Conservation (phyloP, 2,329 filamentous ascomycete species). For the Aspergillus carbonarius region DNA sequence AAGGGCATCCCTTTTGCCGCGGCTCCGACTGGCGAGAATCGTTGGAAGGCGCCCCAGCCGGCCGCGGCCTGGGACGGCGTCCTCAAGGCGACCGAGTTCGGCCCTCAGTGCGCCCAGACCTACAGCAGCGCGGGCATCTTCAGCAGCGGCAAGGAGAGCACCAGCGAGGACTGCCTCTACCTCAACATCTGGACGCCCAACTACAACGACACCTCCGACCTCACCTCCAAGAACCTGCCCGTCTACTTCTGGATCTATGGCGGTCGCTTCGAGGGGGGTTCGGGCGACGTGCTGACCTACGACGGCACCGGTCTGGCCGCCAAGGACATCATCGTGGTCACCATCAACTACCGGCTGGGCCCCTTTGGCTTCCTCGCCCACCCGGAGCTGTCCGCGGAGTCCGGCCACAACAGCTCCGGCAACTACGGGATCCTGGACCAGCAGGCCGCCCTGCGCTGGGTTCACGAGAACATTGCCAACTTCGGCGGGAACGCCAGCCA, state of each 20-base stretch:
- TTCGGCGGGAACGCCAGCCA: conserved; percentile 26
- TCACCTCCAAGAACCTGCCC: conserved; percentile 24
- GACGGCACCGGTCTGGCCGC: conserved; percentile 21
- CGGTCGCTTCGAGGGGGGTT: conserved; percentile 18
- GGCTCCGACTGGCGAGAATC: conserved; percentile 10
- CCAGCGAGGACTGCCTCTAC: conserved; percentile 27
- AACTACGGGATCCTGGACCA: conserved; percentile 31
- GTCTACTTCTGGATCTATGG: conserved; percentile 23
- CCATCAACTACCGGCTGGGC: conserved; percentile 33
- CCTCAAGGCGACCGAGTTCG: conserved; percentile 17
- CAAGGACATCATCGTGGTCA: conserved; percentile 25
- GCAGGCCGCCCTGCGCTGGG: conserved; percentile 22
- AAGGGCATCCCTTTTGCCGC: conserved; percentile 27
- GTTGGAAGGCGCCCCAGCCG: conserved; percentile 9
- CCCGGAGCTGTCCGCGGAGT: conserved; percentile 25
- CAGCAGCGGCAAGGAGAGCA: conserved; percentile 32
- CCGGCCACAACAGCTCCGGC: conserved; percentile 28
- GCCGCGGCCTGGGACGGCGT: conserved; percentile 12
- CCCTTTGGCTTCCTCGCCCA: conserved; percentile 31
- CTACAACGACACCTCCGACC: conserved; percentile 14
- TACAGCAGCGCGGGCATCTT: conserved; percentile 21
- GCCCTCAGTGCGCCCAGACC: conserved; percentile 27
- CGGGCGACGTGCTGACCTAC: conserved; percentile 20
- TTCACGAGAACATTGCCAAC: conserved; percentile 21
- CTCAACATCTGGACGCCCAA: conserved; percentile 28